These are phyloP conservation scores for Erodium texanum DNA, from an alignment of 441 rosid genomes.

Conservation along the genomic window DNA sequence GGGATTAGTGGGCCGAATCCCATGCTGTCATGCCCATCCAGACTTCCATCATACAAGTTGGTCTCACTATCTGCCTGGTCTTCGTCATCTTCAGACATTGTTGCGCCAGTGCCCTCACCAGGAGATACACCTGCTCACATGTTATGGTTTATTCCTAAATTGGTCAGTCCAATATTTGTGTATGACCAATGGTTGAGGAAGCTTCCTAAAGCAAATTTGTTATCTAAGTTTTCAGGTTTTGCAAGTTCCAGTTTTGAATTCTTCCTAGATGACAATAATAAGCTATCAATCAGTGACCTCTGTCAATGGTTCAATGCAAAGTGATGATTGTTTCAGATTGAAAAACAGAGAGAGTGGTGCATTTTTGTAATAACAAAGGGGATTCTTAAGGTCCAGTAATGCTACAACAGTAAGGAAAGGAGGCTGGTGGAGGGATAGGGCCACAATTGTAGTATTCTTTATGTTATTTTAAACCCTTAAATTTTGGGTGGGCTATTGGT, in stretches of 20 bases:
- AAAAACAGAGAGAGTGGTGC: neutral
- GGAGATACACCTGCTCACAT: slow-evolving; percentile 73
- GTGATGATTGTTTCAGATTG: neutral
- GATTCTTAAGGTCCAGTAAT: neutral
- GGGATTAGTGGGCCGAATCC: slow-evolving; percentile 96
- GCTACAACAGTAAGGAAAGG: neutral
- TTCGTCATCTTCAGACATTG: slow-evolving; percentile 78
- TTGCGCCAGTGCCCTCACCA: slow-evolving; percentile 89
- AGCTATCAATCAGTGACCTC: neutral
- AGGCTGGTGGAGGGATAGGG: neutral
- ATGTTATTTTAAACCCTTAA: too few relatives aligned
- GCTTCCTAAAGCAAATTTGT: neutral
- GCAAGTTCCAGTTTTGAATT: neutral
- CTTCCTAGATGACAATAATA: neutral
- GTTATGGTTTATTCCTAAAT: neutral
- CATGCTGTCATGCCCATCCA: slow-evolving; percentile 60
- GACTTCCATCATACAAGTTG: slow-evolving; percentile 67
- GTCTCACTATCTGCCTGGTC: slow-evolving; percentile 86
- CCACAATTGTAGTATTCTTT: neutral
- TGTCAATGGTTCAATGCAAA: neutral
- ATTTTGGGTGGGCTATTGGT: too few relatives aligned
- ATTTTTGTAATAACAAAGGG: neutral
- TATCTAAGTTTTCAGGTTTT: neutral
- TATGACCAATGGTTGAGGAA: neutral
- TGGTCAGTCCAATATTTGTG: neutral